These are phyloP conservation scores for Stachybotrys chlorohalonatus DNA, from an alignment of 2,329 filamentous ascomycete species.

Conservation along the genomic window DNA sequence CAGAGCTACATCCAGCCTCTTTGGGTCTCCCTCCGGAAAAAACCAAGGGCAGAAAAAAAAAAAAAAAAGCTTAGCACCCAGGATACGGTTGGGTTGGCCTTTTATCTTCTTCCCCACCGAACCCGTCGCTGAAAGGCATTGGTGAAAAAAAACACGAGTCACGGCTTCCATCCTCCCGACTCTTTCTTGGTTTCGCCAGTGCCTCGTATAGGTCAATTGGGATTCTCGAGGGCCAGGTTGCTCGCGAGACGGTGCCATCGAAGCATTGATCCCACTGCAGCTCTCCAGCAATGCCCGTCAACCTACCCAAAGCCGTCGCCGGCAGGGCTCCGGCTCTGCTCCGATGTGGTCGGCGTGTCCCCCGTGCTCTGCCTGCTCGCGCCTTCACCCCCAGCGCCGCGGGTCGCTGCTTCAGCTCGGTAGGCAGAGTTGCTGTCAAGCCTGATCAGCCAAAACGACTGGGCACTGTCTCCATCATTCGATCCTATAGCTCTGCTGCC, in stretches of 20 bases:
- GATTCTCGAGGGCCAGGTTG: constrained; percentile 19
- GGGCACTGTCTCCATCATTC: constrained; percentile 35
- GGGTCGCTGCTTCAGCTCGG: constrained; percentile 10
- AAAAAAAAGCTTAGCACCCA: not conserved
- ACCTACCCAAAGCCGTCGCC: constrained; percentile 30
- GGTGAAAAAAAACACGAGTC: constrained; percentile 11
- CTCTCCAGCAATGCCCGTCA: constrained; percentile 26
- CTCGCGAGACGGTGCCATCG: constrained; percentile 24
- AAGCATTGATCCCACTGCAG: constrained; percentile 24
- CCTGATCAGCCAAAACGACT: constrained; percentile 31
- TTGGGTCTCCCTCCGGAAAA: not conserved
- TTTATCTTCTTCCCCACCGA: constrained; percentile 5
- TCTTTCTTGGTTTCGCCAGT: constrained; percentile 8
- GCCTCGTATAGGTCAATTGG: constrained; percentile 15
- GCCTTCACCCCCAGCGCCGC: constrained; percentile 29
- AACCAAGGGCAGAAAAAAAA: not conserved
- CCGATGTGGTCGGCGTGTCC: constrained; percentile 43
- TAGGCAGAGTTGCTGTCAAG: constrained; percentile 19
- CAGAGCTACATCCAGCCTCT: not conserved
- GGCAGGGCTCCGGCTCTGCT: constrained; percentile 49
- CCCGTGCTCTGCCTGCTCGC: constrained; percentile 33
- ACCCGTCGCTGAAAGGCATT: not conserved
- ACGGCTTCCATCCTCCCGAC: constrained; percentile 9
- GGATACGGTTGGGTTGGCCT: not conserved
- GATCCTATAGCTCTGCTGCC: constrained; percentile 30